Evolutionary conservation across 768 basidiomycete species (phyloP).

Genomic region (Termitomyces sp.): DNA sequence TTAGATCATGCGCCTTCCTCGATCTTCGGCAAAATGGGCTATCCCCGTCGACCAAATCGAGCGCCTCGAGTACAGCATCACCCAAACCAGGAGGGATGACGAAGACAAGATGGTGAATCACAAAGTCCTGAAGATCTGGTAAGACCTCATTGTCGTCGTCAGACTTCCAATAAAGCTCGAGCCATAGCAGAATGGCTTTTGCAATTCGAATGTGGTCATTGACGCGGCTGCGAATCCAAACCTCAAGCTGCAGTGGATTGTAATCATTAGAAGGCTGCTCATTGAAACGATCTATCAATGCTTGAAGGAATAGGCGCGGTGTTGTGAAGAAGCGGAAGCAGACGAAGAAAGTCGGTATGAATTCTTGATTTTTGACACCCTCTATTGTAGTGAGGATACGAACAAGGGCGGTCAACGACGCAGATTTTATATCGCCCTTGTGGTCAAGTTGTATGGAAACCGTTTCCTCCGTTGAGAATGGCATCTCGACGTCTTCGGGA

Average conservation of each 20-base stretch:
- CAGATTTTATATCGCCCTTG: constrained; percentile 22
- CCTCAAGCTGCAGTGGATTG: constrained; percentile 25
- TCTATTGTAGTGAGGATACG: constrained; percentile 40
- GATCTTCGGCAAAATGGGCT: constrained; percentile 7
- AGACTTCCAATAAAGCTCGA: constrained; percentile 63
- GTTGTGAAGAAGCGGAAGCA: constrained; percentile 66
- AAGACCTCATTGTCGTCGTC: constrained; percentile 41
- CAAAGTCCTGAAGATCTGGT: constrained; percentile 19
- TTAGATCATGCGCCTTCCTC: constrained; percentile 11
- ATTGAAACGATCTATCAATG: constrained; percentile 42
- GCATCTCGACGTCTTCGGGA: constrained; percentile 21
- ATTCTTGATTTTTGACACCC: constrained; percentile 29
- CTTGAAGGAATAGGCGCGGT: constrained; percentile 36
- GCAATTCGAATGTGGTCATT: constrained; percentile 54
- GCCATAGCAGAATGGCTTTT: constrained; percentile 61
- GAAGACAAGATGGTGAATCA: constrained; percentile 15
- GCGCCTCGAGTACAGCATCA: constrained; percentile 20
- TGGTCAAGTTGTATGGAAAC: constrained; percentile 18
- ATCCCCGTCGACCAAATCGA: constrained; percentile 18
- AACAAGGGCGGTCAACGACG: constrained; percentile 35
- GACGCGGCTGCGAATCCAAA: constrained; percentile 34
- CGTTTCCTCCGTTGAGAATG: constrained; percentile 17
- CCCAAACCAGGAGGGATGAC: constrained; percentile 24
- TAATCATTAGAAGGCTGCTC: constrained; percentile 22
- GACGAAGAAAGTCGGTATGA: constrained; percentile 57